Evolutionary conservation across 2,329 filamentous ascomycete genomes (phyloP), one percentile per base, ranked within the genome.

Genomic region (Sarocladium kiliense): DNA sequence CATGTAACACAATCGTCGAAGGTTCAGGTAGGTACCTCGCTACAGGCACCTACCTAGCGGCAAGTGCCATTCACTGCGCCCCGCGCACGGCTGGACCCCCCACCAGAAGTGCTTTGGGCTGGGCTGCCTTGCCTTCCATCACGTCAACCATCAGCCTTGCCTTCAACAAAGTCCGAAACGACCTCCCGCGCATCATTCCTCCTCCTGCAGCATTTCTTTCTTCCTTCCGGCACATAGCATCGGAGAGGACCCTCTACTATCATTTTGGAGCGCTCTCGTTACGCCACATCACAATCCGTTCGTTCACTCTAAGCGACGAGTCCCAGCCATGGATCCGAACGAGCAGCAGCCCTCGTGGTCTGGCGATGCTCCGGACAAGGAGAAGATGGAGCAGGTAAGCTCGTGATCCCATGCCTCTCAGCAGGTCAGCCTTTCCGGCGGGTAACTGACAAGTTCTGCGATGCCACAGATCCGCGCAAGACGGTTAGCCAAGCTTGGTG

Each of bases 311-410:
- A 16, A 16, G 7, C 12, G 36, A n/a, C 12, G 39, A 44, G 39
- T 23, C 39, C 7, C 21, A 47, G 44, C 25, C 25, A 72, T 80
- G 78, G 77, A 80, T 60, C 71, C 76, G 14, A 73, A 73, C 66
- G 71, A 76, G 56, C 71, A 73, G 60, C 71, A 73, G 60, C 70
- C 66, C 19, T 67, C 70, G 21, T 68, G 68, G 60, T 63, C 66
- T 42, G 71, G 71, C 50, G 80, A 82, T 62, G 80, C 77, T 57
- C 80, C 80, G 21, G 79, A 82, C 62, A 76, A 77, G 64, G 78
- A 81, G 65, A 81, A 78, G 65, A 82, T 82, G 78, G 79, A 80
- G 58, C 76, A 80, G 75, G 78, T 76, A 66, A 64, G 68, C 10
- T 27, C 32, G 16, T 34, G 10, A 51, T 25, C 5, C 26, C 10